These are phyloP conservation scores for Vaccinium myrtillus DNA, from an alignment of 148 eudicot genomes.

Conservation along the genomic window DNA sequence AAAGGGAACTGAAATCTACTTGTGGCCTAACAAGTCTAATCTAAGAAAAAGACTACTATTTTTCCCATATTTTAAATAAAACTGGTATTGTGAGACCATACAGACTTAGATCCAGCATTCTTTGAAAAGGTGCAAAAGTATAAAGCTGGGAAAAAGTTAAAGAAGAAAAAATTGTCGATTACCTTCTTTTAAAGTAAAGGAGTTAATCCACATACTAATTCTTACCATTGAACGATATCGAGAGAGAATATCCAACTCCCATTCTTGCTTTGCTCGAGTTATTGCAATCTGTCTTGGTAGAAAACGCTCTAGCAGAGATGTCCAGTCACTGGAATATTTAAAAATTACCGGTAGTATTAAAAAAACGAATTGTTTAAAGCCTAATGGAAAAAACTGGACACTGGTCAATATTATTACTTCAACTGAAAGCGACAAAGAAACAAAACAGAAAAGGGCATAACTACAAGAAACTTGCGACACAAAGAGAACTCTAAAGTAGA, in stretches of 20 bases:
- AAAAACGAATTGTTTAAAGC: background rate
- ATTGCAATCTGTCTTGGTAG: conserved; percentile 91
- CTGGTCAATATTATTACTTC: background rate
- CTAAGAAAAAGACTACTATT: no score
- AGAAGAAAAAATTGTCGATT: background rate
- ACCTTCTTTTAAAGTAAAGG: conserved; percentile 2
- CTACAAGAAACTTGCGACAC: background rate
- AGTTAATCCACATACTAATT: background rate
- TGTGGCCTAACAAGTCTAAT: background rate
- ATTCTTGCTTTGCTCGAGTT: conserved; percentile 85
- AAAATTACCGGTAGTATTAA: background rate
- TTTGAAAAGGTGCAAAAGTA: background rate
- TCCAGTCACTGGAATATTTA: conserved; percentile 74
- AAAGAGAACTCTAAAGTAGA: background rate
- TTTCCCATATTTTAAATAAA: background rate
- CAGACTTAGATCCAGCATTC: background rate
- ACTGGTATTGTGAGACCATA: background rate
- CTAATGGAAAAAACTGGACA: background rate
- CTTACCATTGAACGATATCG: conserved; percentile 84
- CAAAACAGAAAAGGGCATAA: background rate
- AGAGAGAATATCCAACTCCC: conserved; percentile 84
- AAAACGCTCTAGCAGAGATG: conserved; percentile 83
- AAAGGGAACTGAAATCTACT: background rate
- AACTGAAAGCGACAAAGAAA: background rate
- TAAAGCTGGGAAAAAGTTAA: background rate